Conservation (phyloP, 768 basidiomycete genomes). For the Porphyrellus cyaneotinctus region DNA sequence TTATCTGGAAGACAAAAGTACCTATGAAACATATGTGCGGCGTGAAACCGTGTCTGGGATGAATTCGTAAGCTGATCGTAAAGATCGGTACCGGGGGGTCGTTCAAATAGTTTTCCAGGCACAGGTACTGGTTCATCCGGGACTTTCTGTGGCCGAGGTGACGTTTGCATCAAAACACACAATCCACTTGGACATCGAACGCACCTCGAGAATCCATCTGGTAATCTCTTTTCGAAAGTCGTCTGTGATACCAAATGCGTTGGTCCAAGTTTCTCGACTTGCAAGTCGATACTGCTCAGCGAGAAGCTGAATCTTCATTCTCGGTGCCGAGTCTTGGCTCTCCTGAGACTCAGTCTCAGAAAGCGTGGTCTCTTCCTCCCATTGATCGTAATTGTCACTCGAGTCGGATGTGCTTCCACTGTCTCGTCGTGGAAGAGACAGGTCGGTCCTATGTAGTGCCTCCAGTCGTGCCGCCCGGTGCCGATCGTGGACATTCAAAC, state of each 20-base stretch:
- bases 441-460: background rate
- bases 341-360: conserved; percentile 22
- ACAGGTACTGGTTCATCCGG: background rate
- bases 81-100: conserved; percentile 25
- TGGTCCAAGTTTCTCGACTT: conserved; percentile 12
- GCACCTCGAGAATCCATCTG: conserved; percentile 46
- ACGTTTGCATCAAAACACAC: background rate
- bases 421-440: background rate
- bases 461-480: conserved; percentile 6
- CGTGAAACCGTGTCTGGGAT: conserved; percentile 62
- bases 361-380: conserved; percentile 18
- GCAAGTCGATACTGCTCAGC: background rate
- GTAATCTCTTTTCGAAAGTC: conserved; percentile 34
- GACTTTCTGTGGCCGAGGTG: conserved; percentile 1
- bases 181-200: background rate
- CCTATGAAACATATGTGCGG: conserved; percentile 54
- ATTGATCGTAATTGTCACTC: conserved; percentile 7
- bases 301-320: background rate
- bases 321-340: background rate
- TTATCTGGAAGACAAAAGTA: conserved; percentile 44
- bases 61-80: conserved; percentile 52
- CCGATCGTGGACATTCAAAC: conserved; percentile 13
- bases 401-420: conserved; percentile 11
- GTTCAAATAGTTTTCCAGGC: background rate
- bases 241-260: conserved; percentile 31